A percentile compares a stretch with the other conserved stretches of the same genome.
These are phyloP conservation scores for Proteromonas lacertae DNA, from an alignment of 352 stramenopile genomes.

Conservation along the genomic window DNA sequence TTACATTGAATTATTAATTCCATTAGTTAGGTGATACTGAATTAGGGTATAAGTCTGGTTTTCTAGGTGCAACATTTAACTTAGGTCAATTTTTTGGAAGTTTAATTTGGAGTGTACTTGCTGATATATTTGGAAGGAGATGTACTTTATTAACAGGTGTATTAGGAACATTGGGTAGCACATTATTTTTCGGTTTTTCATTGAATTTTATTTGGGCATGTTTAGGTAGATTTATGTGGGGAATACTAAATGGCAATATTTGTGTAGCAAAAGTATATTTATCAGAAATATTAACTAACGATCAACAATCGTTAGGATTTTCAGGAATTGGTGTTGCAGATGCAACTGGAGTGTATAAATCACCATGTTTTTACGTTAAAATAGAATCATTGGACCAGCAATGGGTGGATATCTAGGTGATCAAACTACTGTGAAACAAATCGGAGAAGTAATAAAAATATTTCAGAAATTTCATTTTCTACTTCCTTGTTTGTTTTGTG, in stretches of 20 bases:
- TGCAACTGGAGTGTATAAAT: neutral
- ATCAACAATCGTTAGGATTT: neutral
- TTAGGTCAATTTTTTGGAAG: neutral
- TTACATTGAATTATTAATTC: no score
- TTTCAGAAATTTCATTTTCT: no score
- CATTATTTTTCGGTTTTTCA: neutral
- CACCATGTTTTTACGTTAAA: no score
- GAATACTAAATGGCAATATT: slow-evolving; percentile 1
- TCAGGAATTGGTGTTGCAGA: neutral
- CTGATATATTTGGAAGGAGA: neutral
- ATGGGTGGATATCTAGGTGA: slow-evolving; percentile 1
- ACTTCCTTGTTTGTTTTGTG: no score
- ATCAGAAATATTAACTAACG: neutral
- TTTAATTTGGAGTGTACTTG: neutral
- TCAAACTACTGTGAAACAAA: no score
- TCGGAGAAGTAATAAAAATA: no score
- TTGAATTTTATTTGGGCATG: neutral
- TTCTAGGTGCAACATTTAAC: slow-evolving; percentile 1
- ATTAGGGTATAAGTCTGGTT: neutral
- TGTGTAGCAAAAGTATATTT: neutral
- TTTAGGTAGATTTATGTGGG: neutral
- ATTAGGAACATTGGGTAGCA: neutral
- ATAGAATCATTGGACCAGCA: neutral
- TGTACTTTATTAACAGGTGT: neutral
- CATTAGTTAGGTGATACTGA: neutral